phyloP scores from a whole-genome alignment of 768 basidiomycete genomes.

The Lyophyllum shimeji region DNA sequence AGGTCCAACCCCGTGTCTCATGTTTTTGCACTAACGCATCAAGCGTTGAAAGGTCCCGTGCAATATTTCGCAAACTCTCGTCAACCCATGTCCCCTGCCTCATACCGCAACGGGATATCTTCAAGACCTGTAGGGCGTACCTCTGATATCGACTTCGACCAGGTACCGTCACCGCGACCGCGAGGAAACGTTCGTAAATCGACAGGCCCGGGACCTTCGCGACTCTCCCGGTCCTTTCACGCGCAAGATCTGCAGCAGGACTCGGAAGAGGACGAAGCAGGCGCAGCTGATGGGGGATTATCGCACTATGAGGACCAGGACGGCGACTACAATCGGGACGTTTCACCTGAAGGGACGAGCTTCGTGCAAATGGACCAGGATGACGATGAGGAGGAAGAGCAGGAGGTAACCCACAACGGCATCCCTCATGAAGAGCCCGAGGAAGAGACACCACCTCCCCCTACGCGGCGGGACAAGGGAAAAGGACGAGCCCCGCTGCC shows the following conservation, averaged over 20 bases:
- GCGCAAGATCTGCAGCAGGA: constrained; percentile 30
- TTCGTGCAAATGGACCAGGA: constrained; percentile 52
- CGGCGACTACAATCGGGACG: constrained; percentile 17
- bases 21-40: constrained; percentile 17
- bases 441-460: constrained; percentile 24
- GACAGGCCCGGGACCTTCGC: constrained; percentile 36
- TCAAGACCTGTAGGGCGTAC: constrained; percentile 50
- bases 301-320: constrained; percentile 31
- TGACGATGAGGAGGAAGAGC: constrained; percentile 44
- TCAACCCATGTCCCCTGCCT: constrained; percentile 39
- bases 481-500: constrained; percentile 15
- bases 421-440: constrained; percentile 31
- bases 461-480: constrained; percentile 13
- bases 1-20: neutral
- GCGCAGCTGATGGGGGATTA: constrained; percentile 21
- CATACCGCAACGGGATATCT: constrained; percentile 36
- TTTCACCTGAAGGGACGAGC: constrained; percentile 34
- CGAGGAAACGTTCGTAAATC: constrained; percentile 29
- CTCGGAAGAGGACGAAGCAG: constrained; percentile 22
- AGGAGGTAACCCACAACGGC: constrained; percentile 25
- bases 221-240: constrained; percentile 34
- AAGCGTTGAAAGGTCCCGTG: constrained; percentile 34
- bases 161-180: constrained; percentile 58
- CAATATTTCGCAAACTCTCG: constrained; percentile 41
- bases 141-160: constrained; percentile 60